Evolutionary conservation across 306 rosid genomes (phyloP).

Genomic region (Quercus wislizeni): DNA sequence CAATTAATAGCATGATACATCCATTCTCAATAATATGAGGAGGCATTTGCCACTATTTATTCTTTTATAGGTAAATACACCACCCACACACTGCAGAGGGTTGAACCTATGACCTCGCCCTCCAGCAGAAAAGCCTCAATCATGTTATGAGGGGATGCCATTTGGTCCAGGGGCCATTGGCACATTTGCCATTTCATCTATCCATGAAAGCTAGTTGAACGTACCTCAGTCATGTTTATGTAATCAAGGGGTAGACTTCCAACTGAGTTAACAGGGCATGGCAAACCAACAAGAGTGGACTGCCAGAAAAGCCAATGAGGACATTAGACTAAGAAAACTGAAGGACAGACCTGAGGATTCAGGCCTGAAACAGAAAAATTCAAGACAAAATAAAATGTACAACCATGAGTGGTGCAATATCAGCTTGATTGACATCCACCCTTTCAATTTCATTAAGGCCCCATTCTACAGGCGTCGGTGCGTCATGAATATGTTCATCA

Average conservation of each 20-base stretch:
- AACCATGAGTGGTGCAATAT: slow-evolving; percentile 92
- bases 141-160: no score
- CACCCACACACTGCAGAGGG: no score
- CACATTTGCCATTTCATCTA: background rate
- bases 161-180: no score
- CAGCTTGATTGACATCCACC: slow-evolving; percentile 95
- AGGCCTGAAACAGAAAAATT: slow-evolving; percentile 9
- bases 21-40: slow-evolving; percentile 8
- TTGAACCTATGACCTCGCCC: no score
- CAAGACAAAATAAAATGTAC: slow-evolving; percentile 16
- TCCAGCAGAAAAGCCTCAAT: no score
- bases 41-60: background rate
- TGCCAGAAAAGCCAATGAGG: slow-evolving; percentile 39
- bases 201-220: slow-evolving; percentile 22
- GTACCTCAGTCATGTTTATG: slow-evolving; percentile 65
- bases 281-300: slow-evolving; percentile 84
- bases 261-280: slow-evolving; percentile 86
- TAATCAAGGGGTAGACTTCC: slow-evolving; percentile 84
- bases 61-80: no score
- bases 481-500: slow-evolving; percentile 76
- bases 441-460: slow-evolving; percentile 77
- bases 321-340: slow-evolving; percentile 34
- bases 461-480: slow-evolving; percentile 83
- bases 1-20: slow-evolving; percentile 2
- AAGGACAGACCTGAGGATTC: slow-evolving; percentile 7